These are phyloP conservation scores for Nakazawaea ambrosiae DNA, from an alignment of 805 yeast species.

Conservation along the genomic window DNA sequence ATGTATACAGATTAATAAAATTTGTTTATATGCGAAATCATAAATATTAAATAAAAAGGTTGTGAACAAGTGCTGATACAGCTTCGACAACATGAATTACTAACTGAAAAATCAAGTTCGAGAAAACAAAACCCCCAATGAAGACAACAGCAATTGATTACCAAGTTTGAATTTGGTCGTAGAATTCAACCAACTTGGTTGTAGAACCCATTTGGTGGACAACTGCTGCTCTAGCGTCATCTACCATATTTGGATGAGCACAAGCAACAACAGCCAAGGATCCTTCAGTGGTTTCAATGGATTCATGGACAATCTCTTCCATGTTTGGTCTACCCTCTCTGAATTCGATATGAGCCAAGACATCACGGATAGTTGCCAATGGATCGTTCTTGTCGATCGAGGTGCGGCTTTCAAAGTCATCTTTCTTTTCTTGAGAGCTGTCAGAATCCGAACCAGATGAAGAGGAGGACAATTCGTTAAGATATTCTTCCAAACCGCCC, in stretches of 20 bases:
- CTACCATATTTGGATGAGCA: slow-evolving; percentile 39
- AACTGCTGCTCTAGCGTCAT: slow-evolving; percentile 19
- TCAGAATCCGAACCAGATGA: slow-evolving; percentile 3
- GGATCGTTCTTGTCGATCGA: slow-evolving; percentile 1
- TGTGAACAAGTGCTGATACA: too few relatives aligned
- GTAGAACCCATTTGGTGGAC: slow-evolving; percentile 8
- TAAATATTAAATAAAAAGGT: too few relatives aligned
- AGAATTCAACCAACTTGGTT: slow-evolving; percentile 20
- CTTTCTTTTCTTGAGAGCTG: slow-evolving; percentile 11
- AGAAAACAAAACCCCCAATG: too few relatives aligned
- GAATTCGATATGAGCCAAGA: slow-evolving; percentile 32
- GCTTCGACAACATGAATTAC: too few relatives aligned
- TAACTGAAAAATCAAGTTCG: too few relatives aligned
- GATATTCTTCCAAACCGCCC: slow-evolving; percentile 5
- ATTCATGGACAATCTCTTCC: slow-evolving; percentile 26
- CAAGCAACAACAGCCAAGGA: slow-evolving; percentile 41
- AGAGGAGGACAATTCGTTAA: slow-evolving; percentile 6
- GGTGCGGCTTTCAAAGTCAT: neutral
- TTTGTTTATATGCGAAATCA: too few relatives aligned
- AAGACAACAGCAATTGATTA: too few relatives aligned
- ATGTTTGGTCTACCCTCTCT: slow-evolving; percentile 39
- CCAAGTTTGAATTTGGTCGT: slow-evolving; percentile 30
- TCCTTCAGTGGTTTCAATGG: slow-evolving; percentile 30
- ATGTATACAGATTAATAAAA: too few relatives aligned
- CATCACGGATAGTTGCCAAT: slow-evolving; percentile 15